These are phyloP conservation scores for Picea engelmannii DNA, from an alignment of 83 land plant species.

Conservation along the genomic window DNA sequence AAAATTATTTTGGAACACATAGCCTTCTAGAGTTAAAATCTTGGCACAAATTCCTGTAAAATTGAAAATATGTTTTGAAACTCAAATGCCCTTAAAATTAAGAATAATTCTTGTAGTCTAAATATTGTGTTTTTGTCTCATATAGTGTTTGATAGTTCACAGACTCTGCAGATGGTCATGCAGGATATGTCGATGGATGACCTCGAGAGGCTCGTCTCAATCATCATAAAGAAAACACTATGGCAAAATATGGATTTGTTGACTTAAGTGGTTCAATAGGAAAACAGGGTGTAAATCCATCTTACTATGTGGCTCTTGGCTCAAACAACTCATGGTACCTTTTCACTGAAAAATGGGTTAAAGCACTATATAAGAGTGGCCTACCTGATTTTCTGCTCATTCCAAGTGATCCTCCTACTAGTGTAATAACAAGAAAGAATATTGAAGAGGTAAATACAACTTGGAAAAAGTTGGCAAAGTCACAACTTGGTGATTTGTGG, in stretches of 20 bases:
- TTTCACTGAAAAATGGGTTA: conserved; percentile 82
- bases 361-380: conserved; percentile 56
- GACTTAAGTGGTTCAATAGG: conserved; percentile 17
- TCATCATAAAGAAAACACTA: too few species aligned
- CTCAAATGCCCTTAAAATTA: too few species aligned
- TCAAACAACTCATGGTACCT: conserved; percentile 89
- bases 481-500: conserved; percentile 74
- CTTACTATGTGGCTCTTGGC: conserved; percentile 80
- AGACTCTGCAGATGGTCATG: too few species aligned
- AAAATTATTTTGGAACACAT: too few species aligned
- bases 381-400: conserved; percentile 52
- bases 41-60: too few species aligned
- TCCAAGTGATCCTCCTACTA: conserved; percentile 61
- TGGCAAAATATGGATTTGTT: neutral
- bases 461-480: conserved; percentile 76
- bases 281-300: conserved; percentile 23
- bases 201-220: too few species aligned
- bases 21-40: too few species aligned
- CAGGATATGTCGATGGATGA: too few species aligned
- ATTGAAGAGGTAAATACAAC: conserved; percentile 44
- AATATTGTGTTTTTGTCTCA: too few species aligned
- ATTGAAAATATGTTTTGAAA: too few species aligned
- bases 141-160: too few species aligned
- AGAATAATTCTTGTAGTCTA: too few species aligned
- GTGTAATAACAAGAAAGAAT: conserved; percentile 50